phyloP scores from a whole-genome alignment of 768 basidiomycete genomes.

The Leccinum variicolor region DNA sequence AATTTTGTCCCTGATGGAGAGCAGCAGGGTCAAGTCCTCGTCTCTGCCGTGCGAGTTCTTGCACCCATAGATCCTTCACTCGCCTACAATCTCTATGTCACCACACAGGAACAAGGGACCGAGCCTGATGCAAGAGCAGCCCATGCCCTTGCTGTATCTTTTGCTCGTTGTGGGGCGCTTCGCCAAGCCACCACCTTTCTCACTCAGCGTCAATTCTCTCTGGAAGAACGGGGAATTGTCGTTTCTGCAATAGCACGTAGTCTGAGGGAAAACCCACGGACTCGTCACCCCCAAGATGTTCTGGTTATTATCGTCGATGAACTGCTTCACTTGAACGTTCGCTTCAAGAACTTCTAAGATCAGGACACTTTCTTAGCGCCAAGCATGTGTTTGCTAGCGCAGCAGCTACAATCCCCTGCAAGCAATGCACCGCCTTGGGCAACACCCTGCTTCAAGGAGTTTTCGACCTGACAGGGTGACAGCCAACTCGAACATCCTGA shows the following conservation, averaged over 20 bases:
- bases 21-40: constrained; percentile 30
- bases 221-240: constrained; percentile 34
- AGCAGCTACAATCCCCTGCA: constrained; percentile 26
- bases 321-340: constrained; percentile 24
- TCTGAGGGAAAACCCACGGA: constrained; percentile 34
- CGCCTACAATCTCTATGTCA: constrained; percentile 34
- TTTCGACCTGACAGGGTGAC: constrained; percentile 69
- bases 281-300: constrained; percentile 27
- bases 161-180: constrained; percentile 26
- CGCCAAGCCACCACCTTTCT: constrained; percentile 35
- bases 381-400: constrained; percentile 37
- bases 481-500: constrained; percentile 62
- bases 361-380: constrained; percentile 42
- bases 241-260: constrained; percentile 37
- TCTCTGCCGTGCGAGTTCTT: constrained; percentile 16
- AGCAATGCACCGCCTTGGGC: constrained; percentile 43
- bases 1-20: constrained; percentile 18
- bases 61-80: constrained; percentile 27
- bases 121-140: constrained; percentile 21
- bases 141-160: constrained; percentile 31
- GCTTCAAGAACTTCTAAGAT: constrained; percentile 23
- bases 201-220: constrained; percentile 27
- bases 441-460: constrained; percentile 54
- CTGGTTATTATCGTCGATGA: constrained; percentile 34
- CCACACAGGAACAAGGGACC: constrained; percentile 24